Conservation (phyloP, 345 rosid genomes). For the Xanthoceras sorbifolium region DNA sequence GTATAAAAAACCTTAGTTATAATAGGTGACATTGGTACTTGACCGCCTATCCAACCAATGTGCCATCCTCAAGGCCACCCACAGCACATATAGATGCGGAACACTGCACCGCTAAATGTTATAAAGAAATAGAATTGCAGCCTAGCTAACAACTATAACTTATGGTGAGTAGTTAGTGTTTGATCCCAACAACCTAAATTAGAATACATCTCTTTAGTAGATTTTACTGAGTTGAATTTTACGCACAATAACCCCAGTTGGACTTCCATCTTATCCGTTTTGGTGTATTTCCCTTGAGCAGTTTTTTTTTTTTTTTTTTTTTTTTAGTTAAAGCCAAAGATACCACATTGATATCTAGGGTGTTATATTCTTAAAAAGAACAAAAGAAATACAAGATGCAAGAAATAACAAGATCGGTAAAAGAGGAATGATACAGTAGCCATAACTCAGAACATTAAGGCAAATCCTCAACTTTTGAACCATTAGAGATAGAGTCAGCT, state of each 20-base stretch:
- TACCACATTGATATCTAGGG: too few relatives aligned
- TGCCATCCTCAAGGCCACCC: neutral
- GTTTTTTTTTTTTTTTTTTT: too few relatives aligned
- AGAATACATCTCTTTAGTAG: neutral
- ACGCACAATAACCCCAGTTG: neutral
- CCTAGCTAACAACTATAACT: neutral
- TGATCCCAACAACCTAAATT: neutral
- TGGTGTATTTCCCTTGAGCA: too few relatives aligned
- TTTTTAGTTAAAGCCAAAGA: too few relatives aligned
- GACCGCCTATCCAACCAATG: neutral
- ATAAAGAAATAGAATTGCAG: neutral
- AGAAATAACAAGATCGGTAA: neutral
- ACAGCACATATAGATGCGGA: neutral
- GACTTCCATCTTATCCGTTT: neutral
- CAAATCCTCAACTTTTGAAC: neutral
- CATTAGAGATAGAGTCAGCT: neutral
- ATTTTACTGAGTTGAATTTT: neutral
- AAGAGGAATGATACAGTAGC: neutral
- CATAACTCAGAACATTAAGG: neutral
- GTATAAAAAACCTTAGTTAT: neutral
- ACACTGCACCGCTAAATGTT: neutral
- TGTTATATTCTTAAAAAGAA: too few relatives aligned
- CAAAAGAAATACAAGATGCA: too few relatives aligned
- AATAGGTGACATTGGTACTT: neutral
- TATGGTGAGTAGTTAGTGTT: neutral